Evolutionary conservation across 2,329 filamentous ascomycete genomes (phyloP).

Genomic region (Lecanicillium sp.): DNA sequence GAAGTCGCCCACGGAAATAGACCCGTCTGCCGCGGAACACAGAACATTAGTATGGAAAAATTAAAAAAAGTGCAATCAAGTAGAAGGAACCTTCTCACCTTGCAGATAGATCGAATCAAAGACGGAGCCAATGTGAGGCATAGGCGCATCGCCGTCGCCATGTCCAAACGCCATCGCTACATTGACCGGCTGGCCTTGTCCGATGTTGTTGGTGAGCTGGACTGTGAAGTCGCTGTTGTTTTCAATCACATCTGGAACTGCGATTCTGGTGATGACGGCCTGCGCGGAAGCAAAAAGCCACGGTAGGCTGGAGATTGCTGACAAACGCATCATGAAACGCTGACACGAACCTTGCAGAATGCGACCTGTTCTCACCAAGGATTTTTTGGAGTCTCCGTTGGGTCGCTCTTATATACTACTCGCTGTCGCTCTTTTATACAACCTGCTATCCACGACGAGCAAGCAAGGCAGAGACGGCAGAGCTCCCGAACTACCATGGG

Average conservation of each 20-base stretch:
- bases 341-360: no score
- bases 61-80: not conserved
- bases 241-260: not conserved
- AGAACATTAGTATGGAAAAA: not conserved
- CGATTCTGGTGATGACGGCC: conserved; percentile 1
- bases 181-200: conserved; percentile 3
- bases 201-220: conserved; percentile 5
- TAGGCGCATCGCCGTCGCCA: not conserved
- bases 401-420: no score
- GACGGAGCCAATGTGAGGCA: not conserved
- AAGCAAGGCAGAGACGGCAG: no score
- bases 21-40: conserved; percentile 4
- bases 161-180: conserved; percentile 1
- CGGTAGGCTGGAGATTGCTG: no score
- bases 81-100: not conserved
- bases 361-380: no score
- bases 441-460: no score
- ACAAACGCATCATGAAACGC: no score
- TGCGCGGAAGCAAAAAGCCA: no score
- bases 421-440: no score
- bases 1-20: not conserved
- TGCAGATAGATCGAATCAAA: conserved; percentile 5
- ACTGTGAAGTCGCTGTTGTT: not conserved
- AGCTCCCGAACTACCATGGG: no score
- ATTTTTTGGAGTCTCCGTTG: no score